These are phyloP conservation scores for Solanum megistacrolobum DNA, from an alignment of 257 asterid species.

Conservation along the genomic window DNA sequence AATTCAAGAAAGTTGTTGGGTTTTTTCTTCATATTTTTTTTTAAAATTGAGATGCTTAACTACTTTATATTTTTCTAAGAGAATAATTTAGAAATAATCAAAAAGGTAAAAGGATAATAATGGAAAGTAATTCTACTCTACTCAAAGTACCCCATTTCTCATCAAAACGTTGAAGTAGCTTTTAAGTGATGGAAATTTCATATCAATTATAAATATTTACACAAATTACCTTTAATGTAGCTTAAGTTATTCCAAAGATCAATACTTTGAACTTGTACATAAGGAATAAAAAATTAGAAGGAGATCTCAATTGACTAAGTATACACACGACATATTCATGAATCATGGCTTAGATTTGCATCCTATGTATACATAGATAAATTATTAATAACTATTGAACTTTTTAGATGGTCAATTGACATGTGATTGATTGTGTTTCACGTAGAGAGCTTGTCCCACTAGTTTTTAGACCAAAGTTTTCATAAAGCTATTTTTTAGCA, in stretches of 20 bases:
- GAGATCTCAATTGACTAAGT: neutral
- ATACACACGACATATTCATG: neutral
- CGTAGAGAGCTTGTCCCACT: neutral
- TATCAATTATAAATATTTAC: neutral
- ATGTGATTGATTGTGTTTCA: neutral
- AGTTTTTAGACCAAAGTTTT: neutral
- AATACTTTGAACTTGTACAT: neutral
- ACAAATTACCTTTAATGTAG: neutral
- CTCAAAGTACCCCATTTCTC: neutral
- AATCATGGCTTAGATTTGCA: neutral
- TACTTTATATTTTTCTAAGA: no score
- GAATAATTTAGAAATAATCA: neutral
- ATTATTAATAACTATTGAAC: neutral
- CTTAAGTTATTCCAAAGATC: neutral
- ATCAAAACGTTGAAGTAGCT: neutral
- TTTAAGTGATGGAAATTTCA: neutral
- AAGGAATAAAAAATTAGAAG: neutral
- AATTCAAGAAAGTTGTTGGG: neutral
- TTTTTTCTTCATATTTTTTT: neutral
- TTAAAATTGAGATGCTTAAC: no score
- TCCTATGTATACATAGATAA: neutral
- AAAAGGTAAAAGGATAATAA: no score
- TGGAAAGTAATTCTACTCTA: neutral
- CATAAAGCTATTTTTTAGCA: neutral
- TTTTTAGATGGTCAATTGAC: neutral